phyloP scores from a whole-genome alignment of 1,139 yeast genomes.

The Diutina mesorugosa region DNA sequence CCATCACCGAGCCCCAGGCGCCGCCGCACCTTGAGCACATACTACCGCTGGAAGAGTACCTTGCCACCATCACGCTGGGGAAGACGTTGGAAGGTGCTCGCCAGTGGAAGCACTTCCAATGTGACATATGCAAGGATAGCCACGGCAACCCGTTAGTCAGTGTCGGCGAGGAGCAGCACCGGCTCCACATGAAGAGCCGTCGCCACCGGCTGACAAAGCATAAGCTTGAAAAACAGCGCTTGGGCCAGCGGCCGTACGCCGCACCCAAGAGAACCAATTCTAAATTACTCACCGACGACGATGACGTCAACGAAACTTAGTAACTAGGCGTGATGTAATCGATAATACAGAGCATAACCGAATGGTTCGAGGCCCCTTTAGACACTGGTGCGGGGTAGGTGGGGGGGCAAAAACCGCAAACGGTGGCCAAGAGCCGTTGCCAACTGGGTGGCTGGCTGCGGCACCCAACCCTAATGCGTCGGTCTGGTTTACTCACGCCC shows the following conservation, averaged over 20 bases:
- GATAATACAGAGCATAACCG: no score
- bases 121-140: constrained; percentile 53
- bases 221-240: not conserved
- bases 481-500: not conserved
- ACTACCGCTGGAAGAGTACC: constrained; percentile 13
- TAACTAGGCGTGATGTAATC: no score
- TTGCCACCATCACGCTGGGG: constrained; percentile 18
- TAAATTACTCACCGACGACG: no score
- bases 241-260: not conserved
- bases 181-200: constrained; percentile 51
- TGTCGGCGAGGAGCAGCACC: constrained; percentile 66
- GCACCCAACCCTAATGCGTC: not conserved
- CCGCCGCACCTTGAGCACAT: constrained; percentile 31
- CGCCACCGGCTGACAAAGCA: constrained; percentile 28
- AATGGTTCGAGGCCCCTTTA: no score
- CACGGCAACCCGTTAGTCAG: constrained; percentile 45
- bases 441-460: not conserved
- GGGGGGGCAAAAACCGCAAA: no score
- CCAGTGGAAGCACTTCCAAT: constrained; percentile 59
- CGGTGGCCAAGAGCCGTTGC: no score
- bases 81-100: constrained; percentile 22
- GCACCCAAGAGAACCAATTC: not conserved
- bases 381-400: no score
- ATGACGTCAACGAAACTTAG: no score
- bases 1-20: constrained; percentile 18